Conservation (phyloP, 352 stramenopile genomes). For the Phytophthora lateralis region DNA sequence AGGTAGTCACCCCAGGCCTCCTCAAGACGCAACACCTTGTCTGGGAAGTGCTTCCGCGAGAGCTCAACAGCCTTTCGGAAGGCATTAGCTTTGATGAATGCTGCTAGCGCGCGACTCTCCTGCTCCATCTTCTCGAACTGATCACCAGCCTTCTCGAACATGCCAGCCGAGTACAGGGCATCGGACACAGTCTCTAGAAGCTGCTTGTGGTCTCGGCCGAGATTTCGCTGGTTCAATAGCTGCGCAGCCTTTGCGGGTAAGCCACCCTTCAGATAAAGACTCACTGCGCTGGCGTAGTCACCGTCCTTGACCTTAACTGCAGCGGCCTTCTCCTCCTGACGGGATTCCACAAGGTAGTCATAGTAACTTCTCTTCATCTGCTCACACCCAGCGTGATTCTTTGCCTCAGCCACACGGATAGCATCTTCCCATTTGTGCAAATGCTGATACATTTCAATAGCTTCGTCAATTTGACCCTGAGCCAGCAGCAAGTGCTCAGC, state of each 20-base stretch:
- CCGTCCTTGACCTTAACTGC: conserved; percentile 92
- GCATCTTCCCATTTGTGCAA: conserved; percentile 95
- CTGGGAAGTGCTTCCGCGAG: conserved; percentile 89
- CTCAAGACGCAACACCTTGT: conserved; percentile 91
- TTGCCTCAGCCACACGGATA: conserved; percentile 91
- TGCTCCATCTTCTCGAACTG: conserved; percentile 95
- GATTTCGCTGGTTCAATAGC: conserved; percentile 87
- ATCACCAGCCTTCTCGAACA: conserved; percentile 94
- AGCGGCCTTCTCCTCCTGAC: conserved; percentile 93
- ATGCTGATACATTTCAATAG: conserved; percentile 95
- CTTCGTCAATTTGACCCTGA: conserved; percentile 92
- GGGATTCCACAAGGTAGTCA: conserved; percentile 91
- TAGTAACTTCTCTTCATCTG: conserved; percentile 93
- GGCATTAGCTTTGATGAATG: conserved; percentile 93
- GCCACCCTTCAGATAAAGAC: conserved; percentile 93
- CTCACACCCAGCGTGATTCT: conserved; percentile 74
- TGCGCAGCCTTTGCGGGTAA: conserved; percentile 90
- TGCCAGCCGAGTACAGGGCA: conserved; percentile 86
- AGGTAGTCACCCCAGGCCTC: conserved; percentile 95
- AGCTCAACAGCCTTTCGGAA: conserved; percentile 94
- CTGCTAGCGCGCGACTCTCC: conserved; percentile 87
- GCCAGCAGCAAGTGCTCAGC: conserved; percentile 93
- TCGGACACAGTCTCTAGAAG: conserved; percentile 91
- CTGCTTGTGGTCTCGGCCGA: conserved; percentile 85
- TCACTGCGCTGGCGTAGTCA: conserved; percentile 90